Evolutionary conservation across 306 rosid species (phyloP).

Genomic region (Sindora glabra): DNA sequence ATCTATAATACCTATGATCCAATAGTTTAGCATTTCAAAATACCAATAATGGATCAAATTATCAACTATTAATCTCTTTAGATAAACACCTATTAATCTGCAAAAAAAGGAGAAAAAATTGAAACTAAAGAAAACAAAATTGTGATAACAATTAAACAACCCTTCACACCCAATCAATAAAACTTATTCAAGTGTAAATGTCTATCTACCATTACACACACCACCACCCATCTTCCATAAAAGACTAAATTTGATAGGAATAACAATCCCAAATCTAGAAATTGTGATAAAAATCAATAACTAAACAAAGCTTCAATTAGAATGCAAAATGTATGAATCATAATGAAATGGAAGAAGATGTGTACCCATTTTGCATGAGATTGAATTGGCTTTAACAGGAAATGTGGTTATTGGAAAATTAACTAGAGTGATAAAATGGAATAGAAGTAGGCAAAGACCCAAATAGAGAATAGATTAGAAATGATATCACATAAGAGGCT

Average conservation of each 20-base stretch:
- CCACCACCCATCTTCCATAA: neutral
- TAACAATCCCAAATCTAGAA: neutral
- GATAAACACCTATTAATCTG: slow-evolving; percentile 6
- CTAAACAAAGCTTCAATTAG: neutral
- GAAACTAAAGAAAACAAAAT: slow-evolving; percentile 7
- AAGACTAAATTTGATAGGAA: slow-evolving; percentile 6
- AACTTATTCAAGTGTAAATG: slow-evolving; percentile 28
- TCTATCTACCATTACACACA: slow-evolving; percentile 14
- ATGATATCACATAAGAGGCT: slow-evolving; percentile 22
- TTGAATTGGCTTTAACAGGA: slow-evolving; percentile 11
- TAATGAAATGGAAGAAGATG: slow-evolving; percentile 11
- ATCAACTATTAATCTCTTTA: neutral
- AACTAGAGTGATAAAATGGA: slow-evolving; percentile 20
- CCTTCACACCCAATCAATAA: no score
- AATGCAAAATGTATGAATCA: neutral
- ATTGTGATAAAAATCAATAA: slow-evolving; percentile 19
- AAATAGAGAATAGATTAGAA: slow-evolving; percentile 11
- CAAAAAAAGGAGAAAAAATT: neutral
- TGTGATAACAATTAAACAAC: neutral
- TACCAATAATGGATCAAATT: slow-evolving; percentile 19
- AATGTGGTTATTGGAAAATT: slow-evolving; percentile 14
- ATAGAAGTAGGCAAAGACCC: neutral
- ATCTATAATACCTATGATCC: slow-evolving; percentile 14
- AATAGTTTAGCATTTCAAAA: slow-evolving; percentile 3
- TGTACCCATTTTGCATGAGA: slow-evolving; percentile 47